Base-by-base conservation (phyloP, 768 basidiomycete genomes). In the Leccinum boreale region DNA sequence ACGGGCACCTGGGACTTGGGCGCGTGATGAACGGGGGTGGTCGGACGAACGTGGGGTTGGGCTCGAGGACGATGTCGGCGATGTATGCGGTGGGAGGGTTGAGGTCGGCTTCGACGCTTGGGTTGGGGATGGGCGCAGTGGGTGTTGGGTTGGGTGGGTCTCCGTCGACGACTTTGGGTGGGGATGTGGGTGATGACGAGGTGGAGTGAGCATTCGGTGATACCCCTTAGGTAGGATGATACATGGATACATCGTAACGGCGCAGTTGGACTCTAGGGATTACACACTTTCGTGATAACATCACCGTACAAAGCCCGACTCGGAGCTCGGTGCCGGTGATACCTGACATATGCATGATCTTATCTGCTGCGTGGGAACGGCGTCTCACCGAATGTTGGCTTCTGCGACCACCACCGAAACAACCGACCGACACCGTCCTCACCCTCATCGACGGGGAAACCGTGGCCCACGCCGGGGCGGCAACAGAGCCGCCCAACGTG, bases 41-140 rank as follows among this genome's bases (percentile, higher is more conserved):
- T 10, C 45, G 35, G 33, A 67, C 73, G 36, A 23, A 14, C 3
- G 21, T 46, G 42, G 42, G 42, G 42, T 19, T 42, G 47, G 24
- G 47, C 74, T 77, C 42, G 33, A 76, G 85, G 61, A 82, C 82
- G 28, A 70, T 82, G 19, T 85, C 86, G 23, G 77, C 81, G 56
- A 83, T 87, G 82, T 86, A 86, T 66, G 80, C 81, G 75, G 69
- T 88, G 2, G 85, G 85, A 15, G 85, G 86, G 24, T 70, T 79
- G 53, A 73, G 78, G 50, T 75, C 73, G 50, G 50, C 50, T 47
- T 65, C 73, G 12, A 73, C 75, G 42, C 42, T 42, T 4, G 42
- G n/a, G 42, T 11, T 42, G 42, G 42, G 42, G 31, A 64, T 75
- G 9, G 58, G 65, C 19, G 31, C 29, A 5, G 29, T 69, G 36